Evolutionary conservation across 805 yeast genomes (phyloP), one percentile per base, ranked within the genome.

Genomic region (Metahyphopichia silvanorum): DNA sequence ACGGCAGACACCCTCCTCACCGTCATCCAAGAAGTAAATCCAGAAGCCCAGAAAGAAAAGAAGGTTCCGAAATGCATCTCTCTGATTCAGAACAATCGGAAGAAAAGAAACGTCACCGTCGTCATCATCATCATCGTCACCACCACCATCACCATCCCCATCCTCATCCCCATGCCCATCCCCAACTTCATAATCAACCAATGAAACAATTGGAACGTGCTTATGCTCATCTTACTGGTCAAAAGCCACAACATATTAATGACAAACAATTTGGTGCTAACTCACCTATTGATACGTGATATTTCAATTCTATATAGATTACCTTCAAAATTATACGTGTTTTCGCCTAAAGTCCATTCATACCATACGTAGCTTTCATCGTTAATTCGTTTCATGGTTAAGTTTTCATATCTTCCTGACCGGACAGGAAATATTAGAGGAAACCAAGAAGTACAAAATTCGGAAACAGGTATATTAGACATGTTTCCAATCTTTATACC

Each of bases 401-500:
- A n/a, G n/a, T n/a, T n/a, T n/a, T n/a, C n/a, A n/a, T n/a, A n/a
- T n/a, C n/a, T n/a, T n/a, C n/a, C n/a, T n/a, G n/a, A n/a, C n/a
- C n/a, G n/a, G n/a, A 63, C 35, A 3, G 69, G 69, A 33, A 65
- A 63, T 3, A 57, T 27, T 14, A 63, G 50, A 0, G 71, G 69
- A 37, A 45, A 61, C 71, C 71, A 65, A 7, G 69, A 63, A 4
- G 33, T 33, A 35, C 69, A 62, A 25, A 33, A 48, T 12, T 51
- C 53, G 11, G 32, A 39, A 1, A 14, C 39, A 2, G 45, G 14
- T 4, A 22, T 43, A 2, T 32, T 25, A 7, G 79, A 78, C 20
- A 61, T 55, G 11, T 72, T 79, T 18, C 82, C 73, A 4, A 85
- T 60, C 6, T 51, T 50, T 16, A 79, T 63, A 29, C 77, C 81